phyloP scores from a whole-genome alignment of 2,329 filamentous ascomycete species.

The Aspergillus hortae region DNA sequence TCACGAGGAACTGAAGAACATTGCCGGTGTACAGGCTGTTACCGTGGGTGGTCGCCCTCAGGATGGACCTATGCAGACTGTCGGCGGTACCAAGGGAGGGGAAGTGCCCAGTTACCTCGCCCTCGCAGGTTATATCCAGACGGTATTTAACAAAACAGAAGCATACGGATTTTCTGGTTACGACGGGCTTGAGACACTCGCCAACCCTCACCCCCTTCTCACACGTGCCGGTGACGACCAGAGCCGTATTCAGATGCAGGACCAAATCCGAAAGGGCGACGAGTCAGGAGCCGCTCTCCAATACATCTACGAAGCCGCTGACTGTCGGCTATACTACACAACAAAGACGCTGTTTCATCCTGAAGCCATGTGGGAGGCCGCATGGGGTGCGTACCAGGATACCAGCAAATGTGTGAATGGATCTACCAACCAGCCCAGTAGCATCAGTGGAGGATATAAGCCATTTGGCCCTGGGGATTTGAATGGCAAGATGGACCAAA shows the following conservation, averaged over 20 bases:
- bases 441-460: conserved; percentile 10
- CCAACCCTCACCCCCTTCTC: conserved; percentile 4
- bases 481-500: background rate
- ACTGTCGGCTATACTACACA: conserved; percentile 59
- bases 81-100: conserved; percentile 60
- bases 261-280: conserved; percentile 42
- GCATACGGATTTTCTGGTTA: background rate
- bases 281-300: conserved; percentile 48
- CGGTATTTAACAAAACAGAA: conserved; percentile 5
- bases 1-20: conserved; percentile 50
- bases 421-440: conserved; percentile 8
- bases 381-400: conserved; percentile 12
- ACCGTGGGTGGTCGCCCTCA: conserved; percentile 56
- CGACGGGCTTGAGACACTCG: conserved; percentile 2
- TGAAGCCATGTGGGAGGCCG: conserved; percentile 48
- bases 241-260: conserved; percentile 40
- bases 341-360: conserved; percentile 51
- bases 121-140: conserved; percentile 9
- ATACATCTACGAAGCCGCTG: conserved; percentile 57
- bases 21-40: conserved; percentile 50
- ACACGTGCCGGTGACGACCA: conserved; percentile 7
- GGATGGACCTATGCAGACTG: conserved; percentile 53
- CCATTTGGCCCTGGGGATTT: conserved; percentile 4
- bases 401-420: conserved; percentile 9
- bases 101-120: conserved; percentile 10